Conservation (phyloP, 345 rosid genomes). For the Syzygium grande region DNA sequence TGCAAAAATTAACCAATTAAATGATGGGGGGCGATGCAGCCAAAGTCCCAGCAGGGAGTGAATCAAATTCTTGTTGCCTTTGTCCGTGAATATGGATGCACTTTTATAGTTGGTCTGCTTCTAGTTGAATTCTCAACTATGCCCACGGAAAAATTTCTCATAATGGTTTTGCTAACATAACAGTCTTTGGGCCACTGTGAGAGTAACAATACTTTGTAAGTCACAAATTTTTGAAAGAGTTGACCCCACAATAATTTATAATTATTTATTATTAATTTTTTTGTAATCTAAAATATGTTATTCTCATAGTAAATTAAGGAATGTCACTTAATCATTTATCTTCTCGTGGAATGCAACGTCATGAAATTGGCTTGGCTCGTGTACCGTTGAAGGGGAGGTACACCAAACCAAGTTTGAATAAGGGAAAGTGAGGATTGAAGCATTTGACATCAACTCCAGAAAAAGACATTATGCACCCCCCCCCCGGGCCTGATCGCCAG, state of each 20-base stretch:
- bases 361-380: too few species aligned
- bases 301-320: too few species aligned
- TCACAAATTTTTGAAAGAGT: too few species aligned
- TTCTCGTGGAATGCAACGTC: background rate
- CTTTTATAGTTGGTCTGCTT: background rate
- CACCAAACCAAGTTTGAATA: background rate
- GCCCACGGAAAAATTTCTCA: background rate
- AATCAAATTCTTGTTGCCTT: background rate
- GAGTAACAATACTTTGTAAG: too few species aligned
- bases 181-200: too few species aligned
- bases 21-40: background rate
- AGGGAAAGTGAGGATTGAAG: background rate
- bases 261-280: too few species aligned
- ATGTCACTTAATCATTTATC: too few species aligned
- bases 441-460: background rate
- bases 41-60: background rate
- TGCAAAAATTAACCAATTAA: background rate
- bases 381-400: background rate
- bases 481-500: too few species aligned
- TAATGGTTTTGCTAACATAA: too few species aligned
- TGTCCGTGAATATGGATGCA: conserved; percentile 21
- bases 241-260: too few species aligned
- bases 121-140: background rate
- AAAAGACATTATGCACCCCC: background rate
- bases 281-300: too few species aligned